Conservation (phyloP, 495 filamentous ascomycete genomes). For the Clohesyomyces aquaticus region DNA sequence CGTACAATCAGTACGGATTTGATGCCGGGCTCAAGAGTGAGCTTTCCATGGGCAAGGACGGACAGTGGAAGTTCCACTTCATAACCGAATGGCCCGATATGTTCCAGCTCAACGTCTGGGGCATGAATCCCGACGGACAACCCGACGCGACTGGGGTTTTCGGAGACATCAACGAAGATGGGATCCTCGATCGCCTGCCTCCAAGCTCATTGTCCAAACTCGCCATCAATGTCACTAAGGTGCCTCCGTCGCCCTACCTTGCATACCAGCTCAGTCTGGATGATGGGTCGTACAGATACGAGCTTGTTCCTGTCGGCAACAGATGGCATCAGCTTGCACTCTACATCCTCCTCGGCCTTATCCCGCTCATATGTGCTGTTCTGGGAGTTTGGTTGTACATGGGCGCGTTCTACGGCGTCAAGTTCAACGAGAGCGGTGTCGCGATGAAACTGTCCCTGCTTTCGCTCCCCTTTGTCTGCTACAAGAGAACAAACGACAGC, state of each 20-base stretch:
- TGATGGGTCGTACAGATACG: constrained; percentile 59
- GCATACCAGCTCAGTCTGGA: constrained; percentile 61
- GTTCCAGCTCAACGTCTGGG: constrained; percentile 71
- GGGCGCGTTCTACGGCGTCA: constrained; percentile 70
- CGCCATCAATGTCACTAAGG: constrained; percentile 63
- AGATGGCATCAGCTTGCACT: constrained; percentile 61
- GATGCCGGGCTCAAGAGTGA: constrained; percentile 64
- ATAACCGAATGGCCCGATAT: constrained; percentile 68
- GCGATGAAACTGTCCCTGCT: neutral
- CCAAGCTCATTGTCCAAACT: constrained; percentile 61
- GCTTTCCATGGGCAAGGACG: constrained; percentile 58
- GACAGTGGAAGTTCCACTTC: constrained; percentile 64
- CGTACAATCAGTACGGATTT: constrained; percentile 70
- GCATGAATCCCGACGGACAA: constrained; percentile 66
- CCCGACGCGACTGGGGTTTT: constrained; percentile 63
- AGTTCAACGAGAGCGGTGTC: constrained; percentile 70
- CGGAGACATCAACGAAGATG: constrained; percentile 66
- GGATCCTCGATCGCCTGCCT: constrained; percentile 65
- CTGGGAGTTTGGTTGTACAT: constrained; percentile 63
- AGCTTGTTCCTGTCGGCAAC: constrained; percentile 59
- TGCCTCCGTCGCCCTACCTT: constrained; percentile 58
- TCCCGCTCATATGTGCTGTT: constrained; percentile 57
- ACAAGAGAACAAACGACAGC: constrained; percentile 39
- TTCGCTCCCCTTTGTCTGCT: neutral
- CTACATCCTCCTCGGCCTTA: constrained; percentile 60